These are phyloP conservation scores for Flaveria linearis DNA, from an alignment of 129 eudicot genomes.

Conservation along the genomic window DNA sequence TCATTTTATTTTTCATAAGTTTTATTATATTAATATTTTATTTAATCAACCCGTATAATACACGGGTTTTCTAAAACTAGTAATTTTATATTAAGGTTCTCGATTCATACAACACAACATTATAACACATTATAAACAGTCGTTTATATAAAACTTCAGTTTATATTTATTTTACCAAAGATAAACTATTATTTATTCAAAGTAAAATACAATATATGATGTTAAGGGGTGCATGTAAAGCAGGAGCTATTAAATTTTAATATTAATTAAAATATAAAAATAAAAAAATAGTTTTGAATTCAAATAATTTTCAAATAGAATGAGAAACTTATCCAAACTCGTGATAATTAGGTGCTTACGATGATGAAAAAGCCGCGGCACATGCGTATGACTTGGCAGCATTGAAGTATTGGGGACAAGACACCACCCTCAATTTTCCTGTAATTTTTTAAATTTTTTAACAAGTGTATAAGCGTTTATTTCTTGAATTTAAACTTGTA, in stretches of 20 bases:
- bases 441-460: slow-evolving; percentile 32
- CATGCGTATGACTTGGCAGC: slow-evolving; percentile 97
- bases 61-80: too few relatives aligned
- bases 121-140: too few relatives aligned
- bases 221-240: too few relatives aligned
- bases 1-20: too few relatives aligned
- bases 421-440: slow-evolving; percentile 72
- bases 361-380: slow-evolving; percentile 89
- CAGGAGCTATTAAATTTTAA: too few relatives aligned
- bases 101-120: too few relatives aligned
- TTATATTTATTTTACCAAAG: too few relatives aligned
- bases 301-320: neutral
- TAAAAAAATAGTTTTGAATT: slow-evolving; percentile 24
- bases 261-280: slow-evolving; percentile 4
- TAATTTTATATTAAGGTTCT: neutral
- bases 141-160: too few relatives aligned
- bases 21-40: too few relatives aligned
- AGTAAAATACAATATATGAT: too few relatives aligned
- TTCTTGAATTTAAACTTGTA: neutral
- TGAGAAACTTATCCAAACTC: slow-evolving; percentile 33
- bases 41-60: too few relatives aligned
- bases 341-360: slow-evolving; percentile 76
- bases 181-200: too few relatives aligned
- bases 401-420: slow-evolving; percentile 91
- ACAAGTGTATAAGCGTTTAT: neutral